A percentile compares a stretch with the other conserved stretches of the same genome.
Evolutionary conservation across 2,329 filamentous ascomycete genomes (phyloP).

Genomic region (Ophiostoma australiae): DNA sequence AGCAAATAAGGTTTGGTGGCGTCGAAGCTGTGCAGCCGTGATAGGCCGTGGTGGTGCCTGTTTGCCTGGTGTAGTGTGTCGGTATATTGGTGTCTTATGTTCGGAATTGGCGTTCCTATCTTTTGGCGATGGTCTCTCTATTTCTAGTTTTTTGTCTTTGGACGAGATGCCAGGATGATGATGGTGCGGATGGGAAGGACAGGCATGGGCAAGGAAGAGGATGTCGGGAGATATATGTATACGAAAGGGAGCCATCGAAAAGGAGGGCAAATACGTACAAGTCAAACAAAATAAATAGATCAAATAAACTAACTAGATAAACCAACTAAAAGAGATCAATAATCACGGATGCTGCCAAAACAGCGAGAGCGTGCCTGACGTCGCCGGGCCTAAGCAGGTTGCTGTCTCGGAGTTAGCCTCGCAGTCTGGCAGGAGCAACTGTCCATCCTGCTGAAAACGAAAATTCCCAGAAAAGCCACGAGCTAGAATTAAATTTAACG

Average conservation of each 20-base stretch:
- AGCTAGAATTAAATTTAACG: neutral
- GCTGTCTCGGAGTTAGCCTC: neutral
- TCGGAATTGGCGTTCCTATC: neutral
- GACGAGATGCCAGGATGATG: neutral
- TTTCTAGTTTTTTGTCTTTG: neutral
- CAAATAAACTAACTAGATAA: neutral
- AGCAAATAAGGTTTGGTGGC: neutral
- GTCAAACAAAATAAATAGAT: neutral
- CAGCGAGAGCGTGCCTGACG: constrained; percentile 1
- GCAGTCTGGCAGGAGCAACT: neutral
- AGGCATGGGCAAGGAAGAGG: neutral
- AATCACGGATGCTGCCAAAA: constrained; percentile 9
- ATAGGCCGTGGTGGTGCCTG: neutral
- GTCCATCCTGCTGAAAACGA: neutral
- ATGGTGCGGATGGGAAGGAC: neutral
- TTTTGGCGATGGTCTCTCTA: neutral
- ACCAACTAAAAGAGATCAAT: neutral
- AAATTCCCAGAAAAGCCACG: neutral
- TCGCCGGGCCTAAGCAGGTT: neutral
- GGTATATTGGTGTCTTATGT: neutral
- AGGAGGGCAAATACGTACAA: neutral
- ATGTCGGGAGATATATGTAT: neutral
- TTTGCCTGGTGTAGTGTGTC: neutral
- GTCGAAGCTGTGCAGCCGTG: neutral
- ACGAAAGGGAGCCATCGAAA: neutral